These are phyloP conservation scores for Brassica incana DNA, from an alignment of 345 rosid species.

Conservation along the genomic window DNA sequence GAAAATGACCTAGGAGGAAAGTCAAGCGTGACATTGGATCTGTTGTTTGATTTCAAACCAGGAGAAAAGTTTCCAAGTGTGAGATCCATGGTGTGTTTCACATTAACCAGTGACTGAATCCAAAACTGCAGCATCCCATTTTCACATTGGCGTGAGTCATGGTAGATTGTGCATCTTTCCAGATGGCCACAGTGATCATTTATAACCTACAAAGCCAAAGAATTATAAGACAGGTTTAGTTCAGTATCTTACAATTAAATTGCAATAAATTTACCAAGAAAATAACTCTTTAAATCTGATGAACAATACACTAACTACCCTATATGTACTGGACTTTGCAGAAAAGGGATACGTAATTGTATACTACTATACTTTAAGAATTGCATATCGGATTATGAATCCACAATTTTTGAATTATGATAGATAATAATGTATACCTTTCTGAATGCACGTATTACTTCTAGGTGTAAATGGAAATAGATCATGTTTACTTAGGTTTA, in stretches of 20 bases:
- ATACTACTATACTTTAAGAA: background rate
- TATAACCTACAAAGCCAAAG: constrained; percentile 4
- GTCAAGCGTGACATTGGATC: background rate
- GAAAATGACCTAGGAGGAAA: background rate
- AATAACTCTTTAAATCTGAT: background rate
- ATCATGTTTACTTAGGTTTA: background rate
- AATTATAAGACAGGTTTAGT: background rate
- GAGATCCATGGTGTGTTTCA: background rate
- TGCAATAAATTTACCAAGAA: background rate
- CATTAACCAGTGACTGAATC: background rate
- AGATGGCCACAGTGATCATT: background rate
- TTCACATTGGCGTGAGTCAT: background rate
- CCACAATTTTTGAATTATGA: background rate
- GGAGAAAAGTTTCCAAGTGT: background rate
- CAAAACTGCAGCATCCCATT: background rate
- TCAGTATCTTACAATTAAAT: background rate
- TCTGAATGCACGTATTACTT: background rate
- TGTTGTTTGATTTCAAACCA: background rate
- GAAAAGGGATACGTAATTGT: background rate
- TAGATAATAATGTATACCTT: background rate
- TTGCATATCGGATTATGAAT: background rate
- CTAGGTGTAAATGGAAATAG: background rate
- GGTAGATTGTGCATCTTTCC: constrained; percentile 4
- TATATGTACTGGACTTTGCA: background rate
- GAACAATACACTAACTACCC: background rate